Evolutionary conservation across 148 eudicot genomes (phyloP), one percentile per base, ranked within the genome.

Genomic region (Diospyros kaki): DNA sequence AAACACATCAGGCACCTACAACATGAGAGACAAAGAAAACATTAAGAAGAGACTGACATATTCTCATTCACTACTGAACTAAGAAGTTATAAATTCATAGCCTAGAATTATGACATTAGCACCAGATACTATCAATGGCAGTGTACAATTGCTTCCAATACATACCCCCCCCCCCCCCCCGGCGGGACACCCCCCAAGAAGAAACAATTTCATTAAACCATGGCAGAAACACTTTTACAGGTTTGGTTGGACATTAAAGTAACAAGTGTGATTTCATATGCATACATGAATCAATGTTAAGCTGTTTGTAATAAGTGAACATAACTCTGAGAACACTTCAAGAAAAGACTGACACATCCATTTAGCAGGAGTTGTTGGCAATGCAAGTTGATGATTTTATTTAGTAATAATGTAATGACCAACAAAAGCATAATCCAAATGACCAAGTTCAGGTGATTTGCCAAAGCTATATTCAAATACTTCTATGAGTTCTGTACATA

Each of bases 391-490:
- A 40, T 14, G 39, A 52, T 48, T 44, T 5, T 17, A 13, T 7
- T 9, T 15, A 5, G 45, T 44, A 10, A 59, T 44, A 18, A 40
- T 10, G 44, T 12, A 17, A 64, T 43, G 9, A 72, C 12, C 52
- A 70, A 51, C 13, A 55, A 44, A 60, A 59, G 8, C 42, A 72
- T 44, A 56, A 58, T 18, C 12, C 65, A n/a, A 41, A 52, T 13
- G 46, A 51, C n/a, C n/a, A n/a, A n/a, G n/a, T n/a, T 69, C 42
- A n/a, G 66, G 77, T 69, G 48, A 14, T 50, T 43, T 60, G 60
- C n/a, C 58, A 61, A 50, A 12, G 66, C 43, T 17, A 12, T 42
- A 12, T 8, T 14, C 66, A 18, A 5, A 73, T 12, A 12, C 59
- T 73, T 74, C 69, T 1, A 59, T 50, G 45, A 42, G 15, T 38